These are phyloP conservation scores for Solanum hybrid DNA, from an alignment of 305 asterid species.

Conservation along the genomic window DNA sequence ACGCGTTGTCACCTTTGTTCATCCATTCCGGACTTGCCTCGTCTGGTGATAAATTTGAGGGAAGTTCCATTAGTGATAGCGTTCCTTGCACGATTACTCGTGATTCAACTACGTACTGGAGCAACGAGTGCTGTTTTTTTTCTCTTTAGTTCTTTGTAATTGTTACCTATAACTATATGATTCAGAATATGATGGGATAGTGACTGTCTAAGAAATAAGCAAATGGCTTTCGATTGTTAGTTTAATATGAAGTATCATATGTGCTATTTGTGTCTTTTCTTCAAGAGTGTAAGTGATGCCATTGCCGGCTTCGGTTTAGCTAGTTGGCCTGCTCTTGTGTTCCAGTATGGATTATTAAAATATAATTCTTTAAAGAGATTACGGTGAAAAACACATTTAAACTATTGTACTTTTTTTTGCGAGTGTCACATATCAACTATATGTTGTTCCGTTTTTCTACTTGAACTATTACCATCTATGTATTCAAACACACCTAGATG, in stretches of 20 bases:
- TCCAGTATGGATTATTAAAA: not conserved
- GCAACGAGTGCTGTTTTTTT: not conserved
- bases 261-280: not conserved
- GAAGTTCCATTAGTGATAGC: conserved; percentile 10
- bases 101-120: not conserved
- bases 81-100: not conserved
- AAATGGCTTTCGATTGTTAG: not conserved
- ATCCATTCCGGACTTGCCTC: conserved; percentile 39
- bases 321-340: not conserved
- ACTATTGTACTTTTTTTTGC: not conserved
- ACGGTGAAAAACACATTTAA: not conserved
- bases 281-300: not conserved
- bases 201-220: not conserved
- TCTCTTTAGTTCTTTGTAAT: too few relatives aligned
- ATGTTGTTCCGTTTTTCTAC: not conserved
- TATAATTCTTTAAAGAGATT: not conserved
- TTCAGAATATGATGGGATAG: not conserved
- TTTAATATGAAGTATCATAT: not conserved
- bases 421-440: not conserved
- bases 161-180: too few relatives aligned
- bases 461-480: not conserved
- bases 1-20: conserved; percentile 56
- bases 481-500: not conserved
- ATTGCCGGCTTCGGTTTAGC: not conserved
- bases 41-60: conserved; percentile 13